Conservation (phyloP, 2,329 filamentous ascomycete genomes). For the Botryosphaeria dothidea region DNA sequence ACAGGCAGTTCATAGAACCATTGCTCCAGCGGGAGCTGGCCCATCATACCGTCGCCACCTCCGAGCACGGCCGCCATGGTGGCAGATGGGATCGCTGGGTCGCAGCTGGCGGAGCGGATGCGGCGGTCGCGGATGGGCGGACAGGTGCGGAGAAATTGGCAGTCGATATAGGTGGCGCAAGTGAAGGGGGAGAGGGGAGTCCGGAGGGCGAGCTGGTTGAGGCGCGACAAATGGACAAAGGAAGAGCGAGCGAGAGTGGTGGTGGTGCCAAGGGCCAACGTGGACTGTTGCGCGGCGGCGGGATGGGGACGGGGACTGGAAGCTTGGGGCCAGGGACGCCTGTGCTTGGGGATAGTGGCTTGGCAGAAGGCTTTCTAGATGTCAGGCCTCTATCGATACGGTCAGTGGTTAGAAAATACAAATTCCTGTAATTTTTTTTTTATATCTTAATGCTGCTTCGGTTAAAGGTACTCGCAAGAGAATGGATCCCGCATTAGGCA, state of each 20-base stretch:
- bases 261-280: conserved; percentile 2
- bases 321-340: no score
- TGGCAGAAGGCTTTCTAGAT: neutral
- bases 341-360: neutral
- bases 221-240: neutral
- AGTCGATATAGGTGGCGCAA: neutral
- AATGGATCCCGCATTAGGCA: no score
- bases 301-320: neutral
- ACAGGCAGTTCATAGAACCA: conserved; percentile 99
- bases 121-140: neutral
- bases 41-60: conserved; percentile 44
- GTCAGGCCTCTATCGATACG: no score
- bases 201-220: neutral
- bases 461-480: no score
- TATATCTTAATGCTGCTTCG: no score
- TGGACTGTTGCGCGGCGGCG: conserved; percentile 3
- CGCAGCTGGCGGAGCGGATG: conserved; percentile 1
- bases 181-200: neutral
- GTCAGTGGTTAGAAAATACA: no score
- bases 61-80: conserved; percentile 50
- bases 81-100: neutral
- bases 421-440: no score
- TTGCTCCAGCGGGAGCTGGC: conserved; percentile 79
- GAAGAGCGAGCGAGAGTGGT: neutral
- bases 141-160: neutral